Base-by-base conservation (phyloP, 345 rosid genomes). In the Balakata baccata region DNA sequence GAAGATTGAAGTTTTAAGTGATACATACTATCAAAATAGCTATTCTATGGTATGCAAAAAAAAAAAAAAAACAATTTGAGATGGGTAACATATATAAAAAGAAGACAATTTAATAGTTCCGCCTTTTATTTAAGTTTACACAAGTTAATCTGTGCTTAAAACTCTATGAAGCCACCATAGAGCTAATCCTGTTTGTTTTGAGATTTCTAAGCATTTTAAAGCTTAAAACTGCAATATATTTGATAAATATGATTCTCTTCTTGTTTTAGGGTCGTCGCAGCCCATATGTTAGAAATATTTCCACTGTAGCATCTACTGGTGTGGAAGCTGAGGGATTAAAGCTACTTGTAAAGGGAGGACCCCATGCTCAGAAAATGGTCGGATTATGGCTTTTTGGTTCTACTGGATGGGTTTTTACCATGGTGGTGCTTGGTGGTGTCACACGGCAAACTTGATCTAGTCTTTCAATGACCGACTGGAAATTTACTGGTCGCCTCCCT, bases 381-480 rank as follows among this genome's bases (percentile, higher is more conserved):
- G 99, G 94, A 4, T 85, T 87, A 54, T 95, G 99, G 99, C 92
- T 95, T 69, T 92, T 95, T 69, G 89, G 98, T n/a, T 95, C 98
- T 3, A 93, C 99, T 13, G 94, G 96, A 10, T 95, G 94, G 97
- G 96, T 92, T 43, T 92, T 92, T 74, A 95, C 89, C 74, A 90
- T 90, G 99, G 97, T 95, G 58, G 77, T 95, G 11, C 84, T 90
- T 45, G 99, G 99, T 49, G 97, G 98, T 64, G 79, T 87, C 4
- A 90, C 99, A 4, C 85, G 96, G 22, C 86, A 92, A 64, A 92
- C 97, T 7, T 84, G 96, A 37, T 95, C 97, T 50, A 97, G 97
- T 76, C 94, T 95, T 71, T 92, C 99, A 1, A 92, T 95, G 97
- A 95, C 98, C 45, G 98, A 92, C 64, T 92, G 98, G 99, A 92